These are phyloP conservation scores for Yamagishiella unicocca DNA, from an alignment of 139 green algal species.

Conservation along the genomic window DNA sequence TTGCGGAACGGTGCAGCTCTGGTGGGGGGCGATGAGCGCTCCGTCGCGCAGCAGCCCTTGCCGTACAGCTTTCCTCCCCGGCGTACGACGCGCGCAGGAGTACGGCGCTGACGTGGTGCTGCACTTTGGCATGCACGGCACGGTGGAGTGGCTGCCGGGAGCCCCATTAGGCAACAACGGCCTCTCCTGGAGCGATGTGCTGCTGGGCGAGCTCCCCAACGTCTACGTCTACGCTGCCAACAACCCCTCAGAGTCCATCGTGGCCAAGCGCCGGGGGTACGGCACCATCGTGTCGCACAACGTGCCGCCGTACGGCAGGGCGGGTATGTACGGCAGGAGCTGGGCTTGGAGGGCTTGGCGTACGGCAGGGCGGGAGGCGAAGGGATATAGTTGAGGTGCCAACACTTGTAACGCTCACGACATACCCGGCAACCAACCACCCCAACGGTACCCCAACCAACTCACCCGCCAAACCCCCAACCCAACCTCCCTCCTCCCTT, in stretches of 20 bases:
- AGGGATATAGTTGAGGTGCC: no score
- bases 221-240: constrained; percentile 95
- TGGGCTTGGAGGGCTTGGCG: not conserved
- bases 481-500: not conserved
- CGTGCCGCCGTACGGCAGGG: constrained; percentile 94
- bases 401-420: no score
- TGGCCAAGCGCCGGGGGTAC: constrained; percentile 97
- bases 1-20: no score
- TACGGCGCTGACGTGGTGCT: constrained; percentile 91
- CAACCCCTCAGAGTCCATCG: constrained; percentile 94
- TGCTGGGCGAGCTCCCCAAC: constrained; percentile 92
- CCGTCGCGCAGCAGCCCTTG: no score
- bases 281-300: constrained; percentile 97
- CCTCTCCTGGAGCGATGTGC: constrained; percentile 75
- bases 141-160: constrained; percentile 97
- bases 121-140: constrained; percentile 99
- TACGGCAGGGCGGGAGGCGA: not conserved
- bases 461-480: no score
- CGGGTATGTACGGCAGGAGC: constrained; percentile 33
- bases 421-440: no score
- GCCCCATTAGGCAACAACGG: constrained; percentile 81
- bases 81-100: constrained; percentile 54
- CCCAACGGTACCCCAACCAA: no score
- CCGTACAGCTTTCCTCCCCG: no score
- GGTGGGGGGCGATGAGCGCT: no score